Evolutionary conservation across 2,329 filamentous ascomycete genomes (phyloP).

Genomic region (Neospermospora avenae): DNA sequence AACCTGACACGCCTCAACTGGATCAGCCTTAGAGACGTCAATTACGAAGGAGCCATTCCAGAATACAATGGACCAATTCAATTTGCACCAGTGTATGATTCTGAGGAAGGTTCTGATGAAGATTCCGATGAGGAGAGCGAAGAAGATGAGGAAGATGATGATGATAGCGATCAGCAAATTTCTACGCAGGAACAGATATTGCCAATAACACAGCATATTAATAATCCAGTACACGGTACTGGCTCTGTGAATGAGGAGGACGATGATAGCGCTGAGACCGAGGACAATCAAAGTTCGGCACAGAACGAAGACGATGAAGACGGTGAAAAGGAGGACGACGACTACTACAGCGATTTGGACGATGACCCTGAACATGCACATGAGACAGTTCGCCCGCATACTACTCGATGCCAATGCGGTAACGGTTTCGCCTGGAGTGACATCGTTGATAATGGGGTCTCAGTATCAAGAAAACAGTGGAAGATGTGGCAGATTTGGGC

Average conservation of each 20-base stretch:
- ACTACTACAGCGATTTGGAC: conserved; percentile 11
- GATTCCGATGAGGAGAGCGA: conserved; percentile 13
- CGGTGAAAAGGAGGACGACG: conserved; percentile 11
- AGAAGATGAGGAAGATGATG: not conserved
- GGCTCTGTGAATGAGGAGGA: conserved; percentile 26
- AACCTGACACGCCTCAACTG: conserved; percentile 57
- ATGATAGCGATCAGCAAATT: not conserved
- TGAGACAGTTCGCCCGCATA: not conserved
- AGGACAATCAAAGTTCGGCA: too few species aligned
- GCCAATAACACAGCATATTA: not conserved
- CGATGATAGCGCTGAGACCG: conserved; percentile 34
- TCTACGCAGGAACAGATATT: not conserved
- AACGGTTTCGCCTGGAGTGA: conserved; percentile 27
- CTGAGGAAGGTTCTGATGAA: conserved; percentile 17
- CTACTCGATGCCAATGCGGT: conserved; percentile 4
- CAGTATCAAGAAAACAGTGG: conserved; percentile 46
- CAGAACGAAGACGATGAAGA: conserved; percentile 33
- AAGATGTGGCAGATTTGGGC: conserved; percentile 56
- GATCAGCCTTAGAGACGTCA: conserved; percentile 59
- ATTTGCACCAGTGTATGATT: conserved; percentile 30
- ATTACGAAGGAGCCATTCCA: conserved; percentile 43
- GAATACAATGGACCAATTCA: not conserved
- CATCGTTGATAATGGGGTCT: conserved; percentile 46
- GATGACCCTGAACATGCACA: conserved; percentile 9
- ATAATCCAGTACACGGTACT: not conserved